A percentile compares a stretch with the other conserved stretches of the same genome.
Conservation (phyloP, 2,329 filamentous ascomycete genomes). For the Scleromitrula shiraiana region DNA sequence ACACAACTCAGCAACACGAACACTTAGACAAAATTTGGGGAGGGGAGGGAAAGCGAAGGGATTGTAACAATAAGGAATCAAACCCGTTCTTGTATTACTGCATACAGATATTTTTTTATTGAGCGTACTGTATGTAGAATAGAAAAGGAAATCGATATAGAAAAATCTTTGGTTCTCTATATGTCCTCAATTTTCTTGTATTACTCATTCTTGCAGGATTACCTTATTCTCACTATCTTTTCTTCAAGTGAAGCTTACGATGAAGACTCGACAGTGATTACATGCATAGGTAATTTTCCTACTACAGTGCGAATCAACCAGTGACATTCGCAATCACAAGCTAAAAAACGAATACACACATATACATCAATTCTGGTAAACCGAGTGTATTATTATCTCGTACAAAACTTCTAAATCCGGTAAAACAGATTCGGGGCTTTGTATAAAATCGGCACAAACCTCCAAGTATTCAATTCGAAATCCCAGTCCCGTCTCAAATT, state of each 20-base stretch:
- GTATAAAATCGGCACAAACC: neutral
- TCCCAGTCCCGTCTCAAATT: neutral
- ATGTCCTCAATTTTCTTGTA: no score
- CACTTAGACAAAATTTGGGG: constrained; percentile 13
- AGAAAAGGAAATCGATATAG: constrained; percentile 22
- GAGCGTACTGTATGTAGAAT: constrained; percentile 28
- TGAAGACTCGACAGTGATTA: no score
- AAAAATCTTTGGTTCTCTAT: constrained; percentile 3
- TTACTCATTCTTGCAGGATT: no score
- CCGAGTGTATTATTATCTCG: neutral
- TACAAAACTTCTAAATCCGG: neutral
- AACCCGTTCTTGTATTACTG: constrained; percentile 24
- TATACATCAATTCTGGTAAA: no score
- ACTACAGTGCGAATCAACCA: no score
- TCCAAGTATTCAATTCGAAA: neutral
- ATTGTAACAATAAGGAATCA: constrained; percentile 23
- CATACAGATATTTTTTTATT: constrained; percentile 20
- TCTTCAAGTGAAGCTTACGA: no score
- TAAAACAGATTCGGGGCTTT: neutral
- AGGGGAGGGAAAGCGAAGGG: constrained; percentile 12
- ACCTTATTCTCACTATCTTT: no score
- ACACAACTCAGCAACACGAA: constrained; percentile 2
- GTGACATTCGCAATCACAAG: constrained; percentile 1
- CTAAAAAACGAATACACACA: neutral
- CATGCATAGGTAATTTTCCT: no score